Conservation (phyloP, 495 filamentous ascomycete species). For the Xylaria acuta region DNA sequence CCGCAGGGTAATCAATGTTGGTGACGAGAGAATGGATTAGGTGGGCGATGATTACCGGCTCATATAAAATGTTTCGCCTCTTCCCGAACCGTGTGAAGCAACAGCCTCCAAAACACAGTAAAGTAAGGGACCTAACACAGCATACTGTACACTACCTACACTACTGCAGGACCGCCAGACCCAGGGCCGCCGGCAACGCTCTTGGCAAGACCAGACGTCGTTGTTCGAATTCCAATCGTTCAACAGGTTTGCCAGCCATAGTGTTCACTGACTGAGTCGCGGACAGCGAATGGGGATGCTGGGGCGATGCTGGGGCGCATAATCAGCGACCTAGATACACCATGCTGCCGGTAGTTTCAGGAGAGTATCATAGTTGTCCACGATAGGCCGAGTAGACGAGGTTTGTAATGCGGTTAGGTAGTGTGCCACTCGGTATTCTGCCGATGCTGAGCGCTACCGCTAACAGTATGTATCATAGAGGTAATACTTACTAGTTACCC, state of each 20-base stretch:
- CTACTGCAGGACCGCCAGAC: constrained; percentile 13
- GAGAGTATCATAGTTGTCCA: constrained; percentile 15
- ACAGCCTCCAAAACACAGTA: background rate
- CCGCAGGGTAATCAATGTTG: background rate
- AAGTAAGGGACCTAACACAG: constrained; percentile 7
- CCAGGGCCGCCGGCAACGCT: background rate
- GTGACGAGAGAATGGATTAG: background rate
- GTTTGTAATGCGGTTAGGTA: background rate
- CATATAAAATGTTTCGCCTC: constrained; percentile 20
- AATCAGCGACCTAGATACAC: background rate
- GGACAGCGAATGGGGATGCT: constrained; percentile 3
- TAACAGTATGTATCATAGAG: background rate
- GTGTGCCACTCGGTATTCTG: background rate
- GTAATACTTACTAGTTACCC: background rate
- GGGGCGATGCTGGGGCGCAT: background rate
- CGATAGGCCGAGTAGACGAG: background rate
- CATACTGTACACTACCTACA: background rate
- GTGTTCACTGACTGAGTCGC: background rate
- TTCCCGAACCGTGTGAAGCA: background rate
- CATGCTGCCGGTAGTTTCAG: background rate
- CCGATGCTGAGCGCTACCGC: background rate
- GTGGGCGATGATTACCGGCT: background rate
- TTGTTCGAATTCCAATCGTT: background rate
- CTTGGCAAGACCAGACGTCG: background rate
- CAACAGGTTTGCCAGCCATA: background rate